Conservation (phyloP, 148 eudicot species). For the Cornus controversa region DNA sequence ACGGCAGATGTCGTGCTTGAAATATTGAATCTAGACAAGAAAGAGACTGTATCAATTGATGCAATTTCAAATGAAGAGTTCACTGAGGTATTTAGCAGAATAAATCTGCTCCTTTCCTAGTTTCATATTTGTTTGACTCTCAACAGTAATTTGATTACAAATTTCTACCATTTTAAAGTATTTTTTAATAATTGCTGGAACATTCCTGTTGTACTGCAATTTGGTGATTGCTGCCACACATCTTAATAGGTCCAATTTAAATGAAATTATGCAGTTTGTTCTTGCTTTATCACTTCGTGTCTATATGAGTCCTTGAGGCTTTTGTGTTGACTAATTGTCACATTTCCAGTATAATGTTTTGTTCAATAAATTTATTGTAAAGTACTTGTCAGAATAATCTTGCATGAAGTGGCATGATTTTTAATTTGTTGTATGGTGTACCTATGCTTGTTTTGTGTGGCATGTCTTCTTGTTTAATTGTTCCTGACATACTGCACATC, state of each 20-base stretch:
- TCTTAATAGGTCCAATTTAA: neutral
- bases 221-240: neutral
- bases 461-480: neutral
- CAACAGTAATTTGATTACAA: neutral
- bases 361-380: no score
- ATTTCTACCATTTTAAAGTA: neutral
- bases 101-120: neutral
- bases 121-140: neutral
- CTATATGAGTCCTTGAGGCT: neutral
- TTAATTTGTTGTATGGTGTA: neutral
- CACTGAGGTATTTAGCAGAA: constrained; percentile 65
- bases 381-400: no score
- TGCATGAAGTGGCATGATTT: no score
- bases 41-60: constrained; percentile 68
- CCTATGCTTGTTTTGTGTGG: neutral
- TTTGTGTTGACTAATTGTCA: neutral
- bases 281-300: neutral
- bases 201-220: neutral
- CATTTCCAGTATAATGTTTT: neutral
- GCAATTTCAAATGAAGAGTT: constrained; percentile 84
- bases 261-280: no score
- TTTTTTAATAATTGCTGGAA: neutral
- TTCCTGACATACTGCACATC: neutral
- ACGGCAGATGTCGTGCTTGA: constrained; percentile 65
- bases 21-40: constrained; percentile 80